phyloP scores from a whole-genome alignment of 805 yeast species.

The Blastobotrys chiropterorum region DNA sequence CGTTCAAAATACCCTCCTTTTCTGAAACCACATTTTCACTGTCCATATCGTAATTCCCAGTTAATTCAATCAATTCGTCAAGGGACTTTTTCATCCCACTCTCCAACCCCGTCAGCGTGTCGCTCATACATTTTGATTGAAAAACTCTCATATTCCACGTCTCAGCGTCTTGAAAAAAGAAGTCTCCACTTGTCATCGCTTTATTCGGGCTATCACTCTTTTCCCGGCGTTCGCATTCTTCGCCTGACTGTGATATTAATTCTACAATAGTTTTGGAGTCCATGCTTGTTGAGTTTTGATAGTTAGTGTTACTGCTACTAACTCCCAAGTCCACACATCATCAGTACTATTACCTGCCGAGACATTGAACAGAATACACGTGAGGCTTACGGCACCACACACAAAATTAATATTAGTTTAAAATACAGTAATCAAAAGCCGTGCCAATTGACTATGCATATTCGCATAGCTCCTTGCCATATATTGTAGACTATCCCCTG shows the following conservation, averaged over 20 bases:
- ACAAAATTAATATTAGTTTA: not conserved
- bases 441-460: too few species aligned
- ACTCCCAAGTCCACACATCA: not conserved
- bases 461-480: too few species aligned
- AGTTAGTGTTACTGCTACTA: not conserved
- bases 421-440: too few species aligned
- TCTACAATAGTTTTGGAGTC: not conserved
- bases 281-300: not conserved
- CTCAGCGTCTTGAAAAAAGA: constrained; percentile 1
- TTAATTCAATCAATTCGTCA: not conserved
- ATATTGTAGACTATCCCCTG: too few species aligned
- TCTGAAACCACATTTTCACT: constrained; percentile 5
- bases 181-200: not conserved
- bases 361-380: too few species aligned
- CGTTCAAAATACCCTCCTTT: constrained; percentile 7
- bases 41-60: not conserved
- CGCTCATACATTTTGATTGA: not conserved
- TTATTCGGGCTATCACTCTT: not conserved
- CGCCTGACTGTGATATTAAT: not conserved
- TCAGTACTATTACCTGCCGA: too few species aligned
- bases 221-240: not conserved
- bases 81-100: not conserved
- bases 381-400: too few species aligned
- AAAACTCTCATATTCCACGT: constrained; percentile 2
- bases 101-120: not conserved